Evolutionary conservation across 306 rosid species (phyloP), one percentile per base, ranked within the genome.

Genomic region (Mimosa pudica): DNA sequence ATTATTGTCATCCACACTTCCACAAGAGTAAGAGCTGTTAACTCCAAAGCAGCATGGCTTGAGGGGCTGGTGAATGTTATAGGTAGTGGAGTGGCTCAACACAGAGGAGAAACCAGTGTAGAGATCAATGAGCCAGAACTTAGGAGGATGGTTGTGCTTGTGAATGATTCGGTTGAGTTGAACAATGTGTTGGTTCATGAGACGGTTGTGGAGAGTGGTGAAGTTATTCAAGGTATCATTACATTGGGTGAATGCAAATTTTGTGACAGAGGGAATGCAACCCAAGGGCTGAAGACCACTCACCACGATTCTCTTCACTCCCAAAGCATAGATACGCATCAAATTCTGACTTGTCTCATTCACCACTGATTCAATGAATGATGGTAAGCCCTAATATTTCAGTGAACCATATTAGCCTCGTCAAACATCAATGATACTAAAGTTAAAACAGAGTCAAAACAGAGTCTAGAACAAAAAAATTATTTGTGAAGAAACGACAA

Each of bases 31-130:
- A 45, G 24, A 71, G n/a, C 65, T 73, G 79, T 84, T 89, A 33
- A 65, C 72, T 8, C 90, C 93, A 6, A 65, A 42, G 60, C 96
- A 91, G 47, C 91, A 89, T 20, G 93, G 96, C 83, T 51, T 84
- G 77, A 91, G 65, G 10, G 82, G 84, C 46, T 79, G 87, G 79
- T 47, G 85, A 72, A 84, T 83, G 65, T 79, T 89, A 32, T 57
- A 11, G 18, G 75, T 2, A 6, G 17, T 14, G 18, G 83, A 58
- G 36, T 73, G 57, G 60, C 80, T 76, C 77, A 89, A 33, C 0
- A 82, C 85, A 5, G 84, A 64, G 83, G 68, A 82, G 96, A 89
- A 89, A 2, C 87, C 74, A 64, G 69, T 4, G 8, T 82, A 87
- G 5, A 91, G 89, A 69, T 91, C 88, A 4, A 89, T 87, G 58